phyloP scores from a whole-genome alignment of 2,329 filamentous ascomycete species.

The Tolypocladium amazonense region DNA sequence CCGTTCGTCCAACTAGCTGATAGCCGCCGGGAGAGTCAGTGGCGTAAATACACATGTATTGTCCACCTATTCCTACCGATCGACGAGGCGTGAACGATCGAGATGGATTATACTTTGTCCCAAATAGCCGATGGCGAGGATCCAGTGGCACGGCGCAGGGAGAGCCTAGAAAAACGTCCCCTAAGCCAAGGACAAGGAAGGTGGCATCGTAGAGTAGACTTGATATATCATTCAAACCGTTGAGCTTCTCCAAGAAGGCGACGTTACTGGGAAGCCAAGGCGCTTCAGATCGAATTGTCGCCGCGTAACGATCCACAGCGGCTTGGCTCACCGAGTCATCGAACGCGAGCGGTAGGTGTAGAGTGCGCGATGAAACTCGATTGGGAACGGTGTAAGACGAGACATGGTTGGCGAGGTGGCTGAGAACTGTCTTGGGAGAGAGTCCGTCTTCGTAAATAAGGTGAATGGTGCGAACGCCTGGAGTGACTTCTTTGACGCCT shows the following conservation, averaged over 20 bases:
- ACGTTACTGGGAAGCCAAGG: constrained; percentile 54
- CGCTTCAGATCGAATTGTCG: constrained; percentile 49
- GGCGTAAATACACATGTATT: constrained; percentile 28
- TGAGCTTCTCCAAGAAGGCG: constrained; percentile 33
- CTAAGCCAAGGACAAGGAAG: constrained; percentile 26
- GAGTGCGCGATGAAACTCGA: constrained; percentile 15
- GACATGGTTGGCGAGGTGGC: constrained; percentile 11
- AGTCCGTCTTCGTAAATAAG: constrained; percentile 15
- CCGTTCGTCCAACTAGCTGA: constrained; percentile 24
- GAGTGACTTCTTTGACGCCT: constrained; percentile 18
- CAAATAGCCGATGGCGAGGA: constrained; percentile 22
- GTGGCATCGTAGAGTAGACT: constrained; percentile 17
- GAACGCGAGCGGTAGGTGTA: constrained; percentile 27
- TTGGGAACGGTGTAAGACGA: constrained; percentile 11
- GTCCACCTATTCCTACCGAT: constrained; percentile 23
- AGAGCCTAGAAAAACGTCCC: constrained; percentile 27
- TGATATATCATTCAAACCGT: constrained; percentile 18
- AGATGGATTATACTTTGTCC: constrained; percentile 27
- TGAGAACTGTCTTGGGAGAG: constrained; percentile 9
- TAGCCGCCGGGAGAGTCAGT: constrained; percentile 26
- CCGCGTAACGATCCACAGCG: constrained; percentile 49
- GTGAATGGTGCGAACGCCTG: constrained; percentile 23
- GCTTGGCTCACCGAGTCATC: constrained; percentile 29
- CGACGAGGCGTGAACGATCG: constrained; percentile 24
- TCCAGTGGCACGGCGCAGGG: constrained; percentile 24